These are phyloP conservation scores for Myrica gale DNA, from an alignment of 306 rosid genomes.

Conservation along the genomic window DNA sequence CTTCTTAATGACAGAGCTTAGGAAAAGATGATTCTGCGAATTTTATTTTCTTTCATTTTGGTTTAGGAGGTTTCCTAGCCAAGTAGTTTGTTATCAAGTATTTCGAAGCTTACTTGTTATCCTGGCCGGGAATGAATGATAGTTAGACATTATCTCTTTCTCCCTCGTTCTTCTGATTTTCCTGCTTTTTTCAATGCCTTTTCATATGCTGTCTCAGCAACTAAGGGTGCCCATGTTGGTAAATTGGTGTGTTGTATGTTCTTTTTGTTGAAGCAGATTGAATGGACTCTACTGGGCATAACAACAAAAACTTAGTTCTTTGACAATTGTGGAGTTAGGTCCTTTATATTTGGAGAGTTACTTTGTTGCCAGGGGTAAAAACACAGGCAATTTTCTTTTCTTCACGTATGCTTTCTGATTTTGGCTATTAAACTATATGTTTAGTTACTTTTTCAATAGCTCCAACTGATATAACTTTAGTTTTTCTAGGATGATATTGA, in stretches of 20 bases:
- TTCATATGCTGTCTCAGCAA: background rate
- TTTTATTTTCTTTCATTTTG: background rate
- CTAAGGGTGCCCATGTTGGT: background rate
- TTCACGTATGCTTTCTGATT: background rate
- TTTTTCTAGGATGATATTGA: conserved; percentile 70
- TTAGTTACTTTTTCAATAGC: background rate
- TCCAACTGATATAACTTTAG: background rate
- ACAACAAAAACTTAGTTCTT: background rate
- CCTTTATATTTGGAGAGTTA: background rate
- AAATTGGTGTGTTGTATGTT: background rate
- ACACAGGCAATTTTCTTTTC: background rate
- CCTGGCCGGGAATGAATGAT: background rate
- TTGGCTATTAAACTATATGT: background rate
- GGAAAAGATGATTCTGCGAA: background rate
- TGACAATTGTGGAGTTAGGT: background rate
- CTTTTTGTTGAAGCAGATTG: background rate
- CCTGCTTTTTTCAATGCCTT: background rate
- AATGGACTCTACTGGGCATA: background rate
- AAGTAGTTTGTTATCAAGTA: background rate
- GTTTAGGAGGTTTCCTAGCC: background rate
- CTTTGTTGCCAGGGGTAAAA: background rate
- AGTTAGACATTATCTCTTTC: too few relatives aligned
- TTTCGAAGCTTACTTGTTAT: background rate
- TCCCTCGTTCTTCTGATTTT: too few relatives aligned
- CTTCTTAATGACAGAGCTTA: background rate